These are phyloP conservation scores for Austroboletus eburneus DNA, from an alignment of 768 basidiomycete species.

Conservation along the genomic window DNA sequence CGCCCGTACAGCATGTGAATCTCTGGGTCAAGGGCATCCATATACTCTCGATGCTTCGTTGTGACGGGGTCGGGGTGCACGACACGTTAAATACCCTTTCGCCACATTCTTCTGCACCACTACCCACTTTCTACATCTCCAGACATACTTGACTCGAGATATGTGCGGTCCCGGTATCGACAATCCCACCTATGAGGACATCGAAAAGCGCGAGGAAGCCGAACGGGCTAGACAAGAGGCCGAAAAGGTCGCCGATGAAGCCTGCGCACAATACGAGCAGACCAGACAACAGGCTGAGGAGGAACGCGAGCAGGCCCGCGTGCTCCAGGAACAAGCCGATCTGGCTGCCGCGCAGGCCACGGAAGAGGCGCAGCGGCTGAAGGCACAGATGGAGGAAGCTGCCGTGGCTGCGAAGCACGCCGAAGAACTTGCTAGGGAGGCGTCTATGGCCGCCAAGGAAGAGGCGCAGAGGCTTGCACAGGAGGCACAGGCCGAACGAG, in stretches of 20 bases:
- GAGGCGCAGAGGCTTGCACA: conserved; percentile 4
- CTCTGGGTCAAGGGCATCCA: no score
- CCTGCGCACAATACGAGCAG: background rate
- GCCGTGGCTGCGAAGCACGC: background rate
- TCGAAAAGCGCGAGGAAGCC: conserved; percentile 3
- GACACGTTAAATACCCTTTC: no score
- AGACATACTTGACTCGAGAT: no score
- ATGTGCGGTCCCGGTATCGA: no score
- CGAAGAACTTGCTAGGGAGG: conserved; percentile 5
- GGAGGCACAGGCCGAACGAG: conserved; percentile 8
- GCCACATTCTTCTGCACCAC: no score
- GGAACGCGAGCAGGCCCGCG: conserved; percentile 6
- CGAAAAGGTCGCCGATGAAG: conserved; percentile 1
- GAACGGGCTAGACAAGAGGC: conserved; percentile 5
- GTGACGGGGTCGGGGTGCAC: no score
- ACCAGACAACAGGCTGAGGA: conserved; percentile 1
- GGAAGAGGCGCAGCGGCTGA: conserved; percentile 8
- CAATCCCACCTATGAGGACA: conserved; percentile 10
- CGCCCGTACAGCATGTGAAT: no score
- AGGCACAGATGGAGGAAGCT: conserved; percentile 7
- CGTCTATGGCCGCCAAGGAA: background rate
- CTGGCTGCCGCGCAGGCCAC: conserved; percentile 5
- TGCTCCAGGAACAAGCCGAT: conserved; percentile 7
- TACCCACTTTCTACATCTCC: no score
- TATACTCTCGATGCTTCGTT: no score